Evolutionary conservation across 2,329 filamentous ascomycete genomes (phyloP).

Genomic region (Pseudogymnoascus sp.): DNA sequence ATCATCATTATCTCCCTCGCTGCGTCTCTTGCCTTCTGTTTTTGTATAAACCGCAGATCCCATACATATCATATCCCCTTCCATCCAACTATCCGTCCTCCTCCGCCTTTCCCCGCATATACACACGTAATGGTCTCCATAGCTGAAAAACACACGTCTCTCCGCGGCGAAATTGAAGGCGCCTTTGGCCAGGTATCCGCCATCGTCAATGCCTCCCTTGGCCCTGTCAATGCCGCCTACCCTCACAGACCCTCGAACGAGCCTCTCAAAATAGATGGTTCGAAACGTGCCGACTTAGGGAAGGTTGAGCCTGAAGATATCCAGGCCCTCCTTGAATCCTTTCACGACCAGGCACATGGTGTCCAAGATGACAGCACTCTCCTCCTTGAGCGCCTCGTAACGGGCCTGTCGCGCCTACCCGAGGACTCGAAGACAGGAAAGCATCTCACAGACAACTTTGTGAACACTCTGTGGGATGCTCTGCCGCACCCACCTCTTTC

Average conservation of each 20-base stretch:
- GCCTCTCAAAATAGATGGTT: slow-evolving; percentile 20
- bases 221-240: slow-evolving; percentile 31
- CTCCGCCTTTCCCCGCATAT: background rate
- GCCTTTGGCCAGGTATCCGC: slow-evolving; percentile 33
- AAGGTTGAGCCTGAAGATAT: slow-evolving; percentile 41
- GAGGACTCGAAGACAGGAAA: slow-evolving; percentile 23
- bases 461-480: slow-evolving; percentile 63
- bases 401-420: slow-evolving; percentile 25
- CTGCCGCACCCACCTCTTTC: slow-evolving; percentile 66
- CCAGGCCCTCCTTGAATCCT: slow-evolving; percentile 53
- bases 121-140: background rate
- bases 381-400: slow-evolving; percentile 65
- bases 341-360: slow-evolving; percentile 57
- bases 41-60: background rate
- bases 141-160: background rate
- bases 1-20: background rate
- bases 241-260: slow-evolving; percentile 31
- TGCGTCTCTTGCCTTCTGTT: background rate
- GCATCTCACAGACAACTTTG: slow-evolving; percentile 56
- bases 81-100: background rate
- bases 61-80: slow-evolving; percentile 1
- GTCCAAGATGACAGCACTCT: slow-evolving; percentile 68
- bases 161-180: slow-evolving; percentile 28
- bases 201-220: slow-evolving; percentile 34
- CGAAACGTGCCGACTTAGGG: slow-evolving; percentile 33